Evolutionary conservation across 1,284 basidiomycete genomes (phyloP), one percentile per base, ranked within the genome.

Genomic region (Trichosporon ovoides): DNA sequence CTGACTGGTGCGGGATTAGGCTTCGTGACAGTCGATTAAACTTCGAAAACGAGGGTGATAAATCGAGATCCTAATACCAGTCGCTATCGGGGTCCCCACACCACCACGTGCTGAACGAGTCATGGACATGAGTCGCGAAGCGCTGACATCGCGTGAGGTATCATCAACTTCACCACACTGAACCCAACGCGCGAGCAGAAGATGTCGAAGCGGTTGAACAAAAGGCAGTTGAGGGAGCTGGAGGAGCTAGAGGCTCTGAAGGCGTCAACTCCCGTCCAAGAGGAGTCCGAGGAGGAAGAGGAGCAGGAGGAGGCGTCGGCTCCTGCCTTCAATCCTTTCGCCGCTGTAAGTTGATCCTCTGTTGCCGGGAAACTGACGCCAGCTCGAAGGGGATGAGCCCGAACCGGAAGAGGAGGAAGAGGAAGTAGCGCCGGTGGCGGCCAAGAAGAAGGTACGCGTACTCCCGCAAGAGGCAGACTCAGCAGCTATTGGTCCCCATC

Each of bases 211-310:
- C 67, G 80, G 33, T 67, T 80, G 18, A 93, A 84, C 77, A 94
- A 91, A 76, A 81, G 91, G 50, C 90, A 93, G 72, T 85, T 91
- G 67, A 80, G 91, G 46, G 89, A 91, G 69, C 81, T 85, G 20
- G 88, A 91, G 61, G 89, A 93, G 69, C 82, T 79, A 16, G 68
- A 73, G 54, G 65, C 68, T 34, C 68, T 75, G 0, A 67, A 73
- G 54, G 65, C 67, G 34, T 67, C 68, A 34, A 66, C 69, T 35
- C 60, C 14, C 3, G 56, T 51, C 40, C 24, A 48, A 6, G 43
- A 28, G 7, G 58, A 61, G 1, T 46, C 52, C 18, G 55, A 62
- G 6, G 66, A 63, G 24, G 60, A 59, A 13, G 59, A 61, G 28
- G 65, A 61, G 36, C 56, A 66, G 28, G 58, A 56, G 7, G 66